Evolutionary conservation across 306 rosid species (phyloP).

Genomic region (Cucumis melo): DNA sequence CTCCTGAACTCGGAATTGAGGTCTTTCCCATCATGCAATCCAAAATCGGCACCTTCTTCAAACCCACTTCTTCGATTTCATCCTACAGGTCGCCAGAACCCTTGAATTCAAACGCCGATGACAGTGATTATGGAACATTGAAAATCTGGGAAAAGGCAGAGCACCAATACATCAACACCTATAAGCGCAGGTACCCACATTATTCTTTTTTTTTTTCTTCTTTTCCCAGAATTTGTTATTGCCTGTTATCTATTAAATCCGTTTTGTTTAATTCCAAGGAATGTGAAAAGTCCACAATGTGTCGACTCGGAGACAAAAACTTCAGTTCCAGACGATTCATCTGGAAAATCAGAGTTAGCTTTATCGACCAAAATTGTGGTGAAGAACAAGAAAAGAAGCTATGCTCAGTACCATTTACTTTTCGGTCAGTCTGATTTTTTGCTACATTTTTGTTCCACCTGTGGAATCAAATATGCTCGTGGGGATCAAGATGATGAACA

Average conservation of each 20-base stretch:
- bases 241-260: background rate
- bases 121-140: conserved; percentile 22
- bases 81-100: conserved; percentile 9
- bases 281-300: background rate
- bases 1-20: background rate
- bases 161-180: conserved; percentile 30
- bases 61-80: conserved; percentile 17
- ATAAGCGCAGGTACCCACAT: conserved; percentile 24
- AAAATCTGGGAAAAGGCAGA: conserved; percentile 47
- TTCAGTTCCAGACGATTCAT: background rate
- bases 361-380: conserved; percentile 18
- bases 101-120: conserved; percentile 1
- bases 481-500: conserved; percentile 56
- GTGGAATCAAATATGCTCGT: conserved; percentile 55
- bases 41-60: conserved; percentile 64
- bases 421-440: conserved; percentile 72
- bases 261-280: conserved; percentile 2
- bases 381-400: conserved; percentile 75
- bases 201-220: background rate
- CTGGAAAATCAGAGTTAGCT: background rate
- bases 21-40: conserved; percentile 16
- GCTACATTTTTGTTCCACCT: conserved; percentile 36
- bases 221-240: background rate
- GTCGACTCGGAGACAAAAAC: background rate
- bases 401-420: conserved; percentile 66